Percentiles rank a stretch among this genome's conserved stretches.
Conservation (phyloP, 768 basidiomycete species). For the Floccularia luteovirens region DNA sequence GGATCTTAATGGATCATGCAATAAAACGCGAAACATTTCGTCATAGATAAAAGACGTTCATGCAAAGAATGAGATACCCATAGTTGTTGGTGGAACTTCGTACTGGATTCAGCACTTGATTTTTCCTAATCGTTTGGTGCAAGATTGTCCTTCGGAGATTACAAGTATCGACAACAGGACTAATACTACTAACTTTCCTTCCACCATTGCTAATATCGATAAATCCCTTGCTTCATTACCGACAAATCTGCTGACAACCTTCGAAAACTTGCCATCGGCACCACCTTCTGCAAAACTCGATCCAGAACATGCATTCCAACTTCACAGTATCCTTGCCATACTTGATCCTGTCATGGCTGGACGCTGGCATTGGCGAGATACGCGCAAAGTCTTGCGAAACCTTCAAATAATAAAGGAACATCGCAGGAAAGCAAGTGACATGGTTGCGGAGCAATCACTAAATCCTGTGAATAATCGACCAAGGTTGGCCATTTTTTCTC, state of each 20-base stretch:
- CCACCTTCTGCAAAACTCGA: constrained; percentile 49
- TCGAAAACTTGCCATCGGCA: constrained; percentile 48
- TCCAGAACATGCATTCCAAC: constrained; percentile 48
- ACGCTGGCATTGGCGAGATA: constrained; percentile 96
- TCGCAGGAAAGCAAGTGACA: constrained; percentile 56
- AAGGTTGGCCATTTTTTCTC: constrained; percentile 30
- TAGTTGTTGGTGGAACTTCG: constrained; percentile 91
- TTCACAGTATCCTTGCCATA: constrained; percentile 56
- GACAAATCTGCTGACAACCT: constrained; percentile 38
- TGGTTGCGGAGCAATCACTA: constrained; percentile 55
- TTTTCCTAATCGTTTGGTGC: constrained; percentile 69
- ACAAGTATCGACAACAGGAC: constrained; percentile 4
- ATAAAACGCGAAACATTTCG: constrained; percentile 3
- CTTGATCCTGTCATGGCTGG: constrained; percentile 71
- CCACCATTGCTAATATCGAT: constrained; percentile 17
- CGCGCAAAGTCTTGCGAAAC: constrained; percentile 80
- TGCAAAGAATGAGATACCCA: constrained; percentile 56
- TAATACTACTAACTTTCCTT: constrained; percentile 18
- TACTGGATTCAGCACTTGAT: constrained; percentile 98
- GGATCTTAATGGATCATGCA: constrained; percentile 2
- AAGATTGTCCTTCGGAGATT: constrained; percentile 1
- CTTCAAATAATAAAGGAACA: constrained; percentile 72
- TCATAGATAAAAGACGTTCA: constrained; percentile 81
- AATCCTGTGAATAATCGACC: constrained; percentile 26
- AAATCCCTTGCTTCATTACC: constrained; percentile 37